Percentiles rank a stretch among this genome's conserved stretches.
Conservation (phyloP, 2,329 filamentous ascomycete genomes). For the Hirsutella rhossiliensis region DNA sequence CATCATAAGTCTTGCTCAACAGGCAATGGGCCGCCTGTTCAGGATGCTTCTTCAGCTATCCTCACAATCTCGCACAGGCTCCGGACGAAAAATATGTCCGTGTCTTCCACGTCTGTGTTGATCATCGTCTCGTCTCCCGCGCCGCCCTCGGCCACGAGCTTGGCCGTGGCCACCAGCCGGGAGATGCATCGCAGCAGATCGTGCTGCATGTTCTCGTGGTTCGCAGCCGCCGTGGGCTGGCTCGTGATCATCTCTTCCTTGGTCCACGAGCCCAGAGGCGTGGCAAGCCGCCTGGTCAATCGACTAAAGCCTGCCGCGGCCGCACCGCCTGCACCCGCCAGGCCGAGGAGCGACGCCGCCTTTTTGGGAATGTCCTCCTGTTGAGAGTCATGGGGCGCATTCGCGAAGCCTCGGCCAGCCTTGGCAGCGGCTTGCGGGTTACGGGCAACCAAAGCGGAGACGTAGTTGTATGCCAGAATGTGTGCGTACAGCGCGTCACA, state of each 20-base stretch:
- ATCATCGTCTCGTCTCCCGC: conserved; percentile 15
- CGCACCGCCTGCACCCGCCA: conserved; percentile 17
- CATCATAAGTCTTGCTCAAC: not conserved
- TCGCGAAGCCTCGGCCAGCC: conserved; percentile 5
- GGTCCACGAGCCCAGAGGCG: conserved; percentile 13
- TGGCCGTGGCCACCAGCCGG: conserved; percentile 36
- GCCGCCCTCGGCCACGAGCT: conserved; percentile 19
- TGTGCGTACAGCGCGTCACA: conserved; percentile 49
- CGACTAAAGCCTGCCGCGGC: conserved; percentile 10
- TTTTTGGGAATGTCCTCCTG: conserved; percentile 34
- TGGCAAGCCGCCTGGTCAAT: conserved; percentile 13
- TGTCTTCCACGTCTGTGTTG: conserved; percentile 17
- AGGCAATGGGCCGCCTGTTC: not conserved
- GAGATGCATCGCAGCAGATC: conserved; percentile 39
- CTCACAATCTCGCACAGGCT: conserved; percentile 31
- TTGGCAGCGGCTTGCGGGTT: conserved; percentile 6
- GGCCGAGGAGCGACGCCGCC: conserved; percentile 37
- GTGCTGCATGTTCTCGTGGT: conserved; percentile 28
- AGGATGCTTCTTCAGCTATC: conserved; percentile 18
- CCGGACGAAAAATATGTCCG: conserved; percentile 25
- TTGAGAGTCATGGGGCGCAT: conserved; percentile 11
- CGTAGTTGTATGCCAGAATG: conserved; percentile 46
- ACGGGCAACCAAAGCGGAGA: conserved; percentile 22
- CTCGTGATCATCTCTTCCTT: conserved; percentile 14
- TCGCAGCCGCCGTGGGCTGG: conserved; percentile 7